A percentile compares a stretch with the other conserved stretches of the same genome.
phyloP scores from a whole-genome alignment of 2,329 filamentous ascomycete genomes.

The Fusarium robinianum region DNA sequence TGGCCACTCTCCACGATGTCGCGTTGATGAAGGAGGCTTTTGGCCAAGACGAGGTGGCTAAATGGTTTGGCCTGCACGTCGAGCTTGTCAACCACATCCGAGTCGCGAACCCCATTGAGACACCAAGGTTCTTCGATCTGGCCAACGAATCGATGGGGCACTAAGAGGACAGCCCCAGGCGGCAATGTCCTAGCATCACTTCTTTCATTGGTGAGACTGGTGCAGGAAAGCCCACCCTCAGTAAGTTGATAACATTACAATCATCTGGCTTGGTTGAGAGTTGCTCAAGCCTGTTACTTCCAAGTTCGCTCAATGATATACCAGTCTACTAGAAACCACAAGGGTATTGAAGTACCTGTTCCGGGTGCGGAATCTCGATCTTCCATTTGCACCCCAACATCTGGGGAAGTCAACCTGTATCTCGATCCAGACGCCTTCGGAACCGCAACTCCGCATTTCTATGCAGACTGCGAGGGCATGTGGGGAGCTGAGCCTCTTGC shows the following conservation, averaged over 20 bases:
- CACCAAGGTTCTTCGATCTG: background rate
- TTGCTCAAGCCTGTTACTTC: background rate
- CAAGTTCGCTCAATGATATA: background rate
- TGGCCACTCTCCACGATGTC: too few species aligned
- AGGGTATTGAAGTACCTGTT: background rate
- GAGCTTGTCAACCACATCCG: background rate
- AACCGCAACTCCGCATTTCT: background rate
- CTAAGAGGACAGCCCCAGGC: background rate
- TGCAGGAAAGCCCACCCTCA: background rate
- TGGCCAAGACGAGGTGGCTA: background rate
- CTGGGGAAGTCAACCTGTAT: background rate
- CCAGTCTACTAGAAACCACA: background rate
- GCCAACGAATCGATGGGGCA: background rate
- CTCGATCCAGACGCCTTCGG: background rate
- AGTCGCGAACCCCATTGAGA: background rate
- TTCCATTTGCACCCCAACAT: background rate
- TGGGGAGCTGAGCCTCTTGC: conserved; percentile 1
- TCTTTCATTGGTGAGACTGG: background rate
- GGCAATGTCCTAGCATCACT: background rate
- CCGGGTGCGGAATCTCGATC: background rate
- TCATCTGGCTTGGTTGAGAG: background rate
- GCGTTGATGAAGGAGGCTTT: too few species aligned
- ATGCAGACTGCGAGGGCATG: conserved; percentile 4
- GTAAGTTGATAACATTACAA: background rate
- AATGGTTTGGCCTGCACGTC: background rate